phyloP scores from a whole-genome alignment of 306 rosid species.

The Carpinus fangiana region DNA sequence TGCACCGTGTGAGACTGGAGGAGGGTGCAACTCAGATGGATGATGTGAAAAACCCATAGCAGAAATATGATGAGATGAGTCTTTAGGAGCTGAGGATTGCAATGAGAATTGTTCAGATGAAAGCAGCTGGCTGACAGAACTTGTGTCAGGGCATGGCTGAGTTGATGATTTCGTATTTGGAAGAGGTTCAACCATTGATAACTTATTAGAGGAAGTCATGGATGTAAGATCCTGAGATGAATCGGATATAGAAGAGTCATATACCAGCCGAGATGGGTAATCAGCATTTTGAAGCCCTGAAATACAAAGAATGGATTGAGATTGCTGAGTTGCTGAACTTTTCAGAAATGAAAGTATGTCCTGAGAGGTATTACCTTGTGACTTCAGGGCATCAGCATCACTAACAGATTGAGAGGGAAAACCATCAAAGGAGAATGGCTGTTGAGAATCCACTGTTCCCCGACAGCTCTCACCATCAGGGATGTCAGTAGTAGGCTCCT shows the following conservation, averaged over 20 bases:
- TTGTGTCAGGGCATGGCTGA: slow-evolving; percentile 36
- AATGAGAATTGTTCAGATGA: slow-evolving; percentile 42
- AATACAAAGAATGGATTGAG: slow-evolving; percentile 33
- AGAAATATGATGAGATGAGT: slow-evolving; percentile 39
- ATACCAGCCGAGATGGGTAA: slow-evolving; percentile 34
- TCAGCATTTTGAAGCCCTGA: slow-evolving; percentile 42
- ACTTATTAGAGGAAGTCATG: slow-evolving; percentile 36
- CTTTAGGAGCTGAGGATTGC: slow-evolving; percentile 40
- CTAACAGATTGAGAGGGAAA: slow-evolving; percentile 34
- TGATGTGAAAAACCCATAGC: slow-evolving; percentile 35
- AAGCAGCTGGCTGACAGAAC: slow-evolving; percentile 38
- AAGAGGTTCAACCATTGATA: slow-evolving; percentile 41
- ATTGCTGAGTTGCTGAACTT: slow-evolving; percentile 38
- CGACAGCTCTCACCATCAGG: slow-evolving; percentile 33
- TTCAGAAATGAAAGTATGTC: slow-evolving; percentile 29
- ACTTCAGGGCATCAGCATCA: slow-evolving; percentile 35
- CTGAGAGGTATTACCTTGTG: slow-evolving; percentile 37
- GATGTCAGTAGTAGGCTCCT: slow-evolving; percentile 27
- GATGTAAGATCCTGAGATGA: slow-evolving; percentile 43
- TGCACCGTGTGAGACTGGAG: slow-evolving; percentile 51
- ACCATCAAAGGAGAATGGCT: slow-evolving; percentile 36
- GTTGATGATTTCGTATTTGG: slow-evolving; percentile 33
- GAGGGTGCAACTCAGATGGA: slow-evolving; percentile 53
- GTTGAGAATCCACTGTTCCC: slow-evolving; percentile 34
- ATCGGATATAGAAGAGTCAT: slow-evolving; percentile 34